Percentiles rank a stretch among this genome's conserved stretches.
Evolutionary conservation across 192 early-diverging fungal species (phyloP).

Genomic region (Powellomyces hirtus): DNA sequence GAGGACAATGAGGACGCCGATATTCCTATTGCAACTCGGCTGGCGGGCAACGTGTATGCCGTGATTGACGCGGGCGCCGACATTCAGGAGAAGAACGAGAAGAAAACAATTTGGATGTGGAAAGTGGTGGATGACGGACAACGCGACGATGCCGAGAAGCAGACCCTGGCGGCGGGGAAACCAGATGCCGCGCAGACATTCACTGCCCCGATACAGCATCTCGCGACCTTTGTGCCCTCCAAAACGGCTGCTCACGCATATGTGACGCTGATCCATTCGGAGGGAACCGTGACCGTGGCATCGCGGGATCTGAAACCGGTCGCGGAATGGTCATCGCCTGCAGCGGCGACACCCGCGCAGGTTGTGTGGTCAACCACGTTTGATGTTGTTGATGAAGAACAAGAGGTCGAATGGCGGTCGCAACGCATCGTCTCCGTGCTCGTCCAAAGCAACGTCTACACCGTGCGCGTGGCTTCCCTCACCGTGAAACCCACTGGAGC

Average conservation of each 20-base stretch:
- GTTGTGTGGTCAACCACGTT: constrained; percentile 13
- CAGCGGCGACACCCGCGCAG: not conserved
- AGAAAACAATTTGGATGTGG: constrained; percentile 17
- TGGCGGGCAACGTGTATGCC: constrained; percentile 11
- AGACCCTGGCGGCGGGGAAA: constrained; percentile 6
- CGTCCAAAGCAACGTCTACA: not conserved
- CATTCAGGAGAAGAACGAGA: not conserved
- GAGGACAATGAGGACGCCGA: not conserved
- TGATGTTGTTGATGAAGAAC: not conserved
- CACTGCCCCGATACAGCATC: not conserved
- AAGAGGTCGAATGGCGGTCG: not conserved
- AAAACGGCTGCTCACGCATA: not conserved
- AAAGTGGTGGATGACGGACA: not conserved
- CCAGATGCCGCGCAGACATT: not conserved
- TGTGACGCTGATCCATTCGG: not conserved
- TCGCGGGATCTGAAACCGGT: constrained; percentile 2
- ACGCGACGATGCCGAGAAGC: not conserved
- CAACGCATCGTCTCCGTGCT: constrained; percentile 1
- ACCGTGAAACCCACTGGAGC: not conserved
- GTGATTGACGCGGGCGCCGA: constrained; percentile 11
- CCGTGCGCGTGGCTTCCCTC: not conserved
- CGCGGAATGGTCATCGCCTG: not conserved
- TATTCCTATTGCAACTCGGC: not conserved
- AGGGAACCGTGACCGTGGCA: constrained; percentile 5
- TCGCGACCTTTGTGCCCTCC: not conserved